These are phyloP conservation scores for Priceomyces medius DNA, from an alignment of 805 yeast genomes.

Conservation along the genomic window DNA sequence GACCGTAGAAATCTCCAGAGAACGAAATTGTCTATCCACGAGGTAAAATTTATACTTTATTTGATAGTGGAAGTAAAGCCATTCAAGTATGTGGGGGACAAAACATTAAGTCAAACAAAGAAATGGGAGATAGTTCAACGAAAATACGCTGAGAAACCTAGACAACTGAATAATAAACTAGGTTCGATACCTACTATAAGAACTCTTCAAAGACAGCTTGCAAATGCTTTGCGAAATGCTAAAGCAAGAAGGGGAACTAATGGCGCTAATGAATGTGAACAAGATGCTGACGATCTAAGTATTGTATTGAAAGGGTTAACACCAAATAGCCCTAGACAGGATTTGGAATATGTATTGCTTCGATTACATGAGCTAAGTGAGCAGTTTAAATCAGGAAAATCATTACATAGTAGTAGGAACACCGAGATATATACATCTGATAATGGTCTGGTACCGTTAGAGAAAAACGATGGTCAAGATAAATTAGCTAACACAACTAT, in stretches of 20 bases:
- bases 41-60: slow-evolving; percentile 29
- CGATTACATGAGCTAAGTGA: slow-evolving; percentile 33
- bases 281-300: slow-evolving; percentile 8
- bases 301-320: slow-evolving; percentile 15
- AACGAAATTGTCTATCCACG: slow-evolving; percentile 25
- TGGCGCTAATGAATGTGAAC: slow-evolving; percentile 10
- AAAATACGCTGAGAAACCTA: slow-evolving; percentile 18
- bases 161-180: slow-evolving; percentile 4
- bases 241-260: slow-evolving; percentile 8
- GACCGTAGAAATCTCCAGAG: slow-evolving; percentile 14
- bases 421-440: neutral
- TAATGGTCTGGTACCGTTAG: neutral
- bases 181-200: slow-evolving; percentile 33
- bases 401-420: neutral
- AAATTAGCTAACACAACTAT: too few relatives aligned
- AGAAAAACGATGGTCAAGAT: neutral
- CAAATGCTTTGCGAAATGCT: slow-evolving; percentile 32
- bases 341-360: slow-evolving; percentile 27
- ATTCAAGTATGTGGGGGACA: slow-evolving; percentile 37
- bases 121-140: slow-evolving; percentile 36
- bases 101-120: slow-evolving; percentile 30
- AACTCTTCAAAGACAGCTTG: slow-evolving; percentile 35
- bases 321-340: slow-evolving; percentile 20
- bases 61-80: slow-evolving; percentile 32
- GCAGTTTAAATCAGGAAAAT: slow-evolving; percentile 25